Evolutionary conservation across 768 basidiomycete genomes (phyloP).

Genomic region (Russula lepida): DNA sequence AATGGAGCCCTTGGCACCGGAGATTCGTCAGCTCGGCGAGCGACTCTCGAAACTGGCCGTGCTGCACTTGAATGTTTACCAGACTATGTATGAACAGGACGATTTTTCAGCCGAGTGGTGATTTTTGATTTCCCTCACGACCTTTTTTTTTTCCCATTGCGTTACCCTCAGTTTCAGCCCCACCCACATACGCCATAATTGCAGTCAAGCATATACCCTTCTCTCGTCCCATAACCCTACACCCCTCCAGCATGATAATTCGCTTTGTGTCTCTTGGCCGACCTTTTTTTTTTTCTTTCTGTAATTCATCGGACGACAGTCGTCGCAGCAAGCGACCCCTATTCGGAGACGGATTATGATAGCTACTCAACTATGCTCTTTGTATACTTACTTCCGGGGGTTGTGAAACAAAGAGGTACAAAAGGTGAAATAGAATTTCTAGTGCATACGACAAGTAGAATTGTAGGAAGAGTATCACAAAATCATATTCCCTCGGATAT

Average conservation of each 20-base stretch:
- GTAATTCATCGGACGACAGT: slow-evolving; percentile 7
- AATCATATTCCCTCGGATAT: background rate
- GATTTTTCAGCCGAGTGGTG: slow-evolving; percentile 33
- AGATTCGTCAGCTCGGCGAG: slow-evolving; percentile 60
- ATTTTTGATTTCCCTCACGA: slow-evolving; percentile 1
- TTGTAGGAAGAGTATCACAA: background rate
- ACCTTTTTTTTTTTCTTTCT: background rate
- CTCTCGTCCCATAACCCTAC: slow-evolving; percentile 1
- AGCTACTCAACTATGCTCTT: slow-evolving; percentile 10
- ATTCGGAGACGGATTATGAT: slow-evolving; percentile 10
- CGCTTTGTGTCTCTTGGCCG: slow-evolving; percentile 7
- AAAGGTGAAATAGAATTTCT: background rate
- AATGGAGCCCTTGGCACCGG: slow-evolving; percentile 63
- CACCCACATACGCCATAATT: slow-evolving; percentile 8
- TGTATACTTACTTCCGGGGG: slow-evolving; percentile 13
- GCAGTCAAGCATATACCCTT: slow-evolving; percentile 18
- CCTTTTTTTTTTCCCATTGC: slow-evolving; percentile 1
- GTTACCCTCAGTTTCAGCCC: slow-evolving; percentile 6
- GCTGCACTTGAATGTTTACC: slow-evolving; percentile 69
- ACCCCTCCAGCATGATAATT: slow-evolving; percentile 13
- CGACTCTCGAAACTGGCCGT: slow-evolving; percentile 63
- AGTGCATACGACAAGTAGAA: background rate
- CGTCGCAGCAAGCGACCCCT: slow-evolving; percentile 1
- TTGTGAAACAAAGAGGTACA: background rate
- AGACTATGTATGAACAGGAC: slow-evolving; percentile 67